A percentile compares a stretch with the other conserved stretches of the same genome.
Conservation (phyloP, 345 rosid genomes). For the Cochlearia excelsa region DNA sequence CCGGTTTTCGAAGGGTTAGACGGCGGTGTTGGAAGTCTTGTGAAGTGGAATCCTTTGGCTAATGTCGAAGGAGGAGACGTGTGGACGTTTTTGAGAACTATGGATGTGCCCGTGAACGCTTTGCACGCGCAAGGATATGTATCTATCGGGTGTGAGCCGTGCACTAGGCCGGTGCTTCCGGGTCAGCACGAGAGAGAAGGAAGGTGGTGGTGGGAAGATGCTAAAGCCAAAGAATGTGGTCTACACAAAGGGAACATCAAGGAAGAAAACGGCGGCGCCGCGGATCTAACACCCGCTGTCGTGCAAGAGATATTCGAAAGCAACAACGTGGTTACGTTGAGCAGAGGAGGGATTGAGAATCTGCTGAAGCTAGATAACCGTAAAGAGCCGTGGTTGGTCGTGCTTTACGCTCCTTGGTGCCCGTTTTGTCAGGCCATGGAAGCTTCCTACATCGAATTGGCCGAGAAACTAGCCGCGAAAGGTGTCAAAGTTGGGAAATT, state of each 20-base stretch:
- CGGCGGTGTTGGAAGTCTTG: conserved; percentile 83
- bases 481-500: conserved; percentile 93
- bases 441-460: conserved; percentile 62
- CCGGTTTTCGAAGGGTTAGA: conserved; percentile 86
- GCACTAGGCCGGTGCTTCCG: conserved; percentile 89
- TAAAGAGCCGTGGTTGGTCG: conserved; percentile 83
- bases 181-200: conserved; percentile 99
- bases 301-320: conserved; percentile 64
- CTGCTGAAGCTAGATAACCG: conserved; percentile 57
- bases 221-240: conserved; percentile 96
- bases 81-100: conserved; percentile 80
- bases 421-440: conserved; percentile 94
- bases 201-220: conserved; percentile 99
- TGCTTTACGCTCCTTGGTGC: conserved; percentile 98
- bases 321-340: conserved; percentile 56
- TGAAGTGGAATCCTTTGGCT: conserved; percentile 97
- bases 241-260: conserved; percentile 85
- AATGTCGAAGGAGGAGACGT: conserved; percentile 68
- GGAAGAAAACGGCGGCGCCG: conserved; percentile 40
- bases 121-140: conserved; percentile 76
- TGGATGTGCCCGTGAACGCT: conserved; percentile 82
- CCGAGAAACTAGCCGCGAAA: conserved; percentile 63
- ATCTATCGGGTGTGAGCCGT: conserved; percentile 96
- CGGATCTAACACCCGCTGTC: conserved; percentile 32
- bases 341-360: conserved; percentile 78